These are phyloP conservation scores for Thielaviopsis euricoi DNA, from an alignment of 2,329 filamentous ascomycete genomes.

Conservation along the genomic window DNA sequence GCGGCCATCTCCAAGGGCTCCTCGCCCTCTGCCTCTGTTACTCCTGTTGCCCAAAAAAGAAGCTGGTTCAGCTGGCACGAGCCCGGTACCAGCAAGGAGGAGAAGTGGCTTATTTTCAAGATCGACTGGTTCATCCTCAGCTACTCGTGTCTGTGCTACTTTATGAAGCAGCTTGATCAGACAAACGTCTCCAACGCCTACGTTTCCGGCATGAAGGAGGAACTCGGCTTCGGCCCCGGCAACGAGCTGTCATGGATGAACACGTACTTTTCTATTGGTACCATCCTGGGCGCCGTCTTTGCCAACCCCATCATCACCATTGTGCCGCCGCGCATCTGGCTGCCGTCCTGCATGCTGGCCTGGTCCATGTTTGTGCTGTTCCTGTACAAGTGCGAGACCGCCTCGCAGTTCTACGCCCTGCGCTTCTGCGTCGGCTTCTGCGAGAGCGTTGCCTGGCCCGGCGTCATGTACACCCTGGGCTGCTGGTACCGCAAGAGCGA, in stretches of 20 bases:
- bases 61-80: slow-evolving; percentile 27
- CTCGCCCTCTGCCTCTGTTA: neutral
- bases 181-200: slow-evolving; percentile 23
- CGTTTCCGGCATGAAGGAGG: slow-evolving; percentile 17
- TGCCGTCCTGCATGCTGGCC: slow-evolving; percentile 20
- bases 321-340: slow-evolving; percentile 25
- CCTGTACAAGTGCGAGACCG: slow-evolving; percentile 23
- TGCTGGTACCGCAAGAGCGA: slow-evolving; percentile 44
- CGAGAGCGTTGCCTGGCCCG: slow-evolving; percentile 38
- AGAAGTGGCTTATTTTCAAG: slow-evolving; percentile 31
- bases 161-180: slow-evolving; percentile 30
- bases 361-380: slow-evolving; percentile 27
- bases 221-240: slow-evolving; percentile 12
- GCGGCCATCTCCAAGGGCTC: neutral
- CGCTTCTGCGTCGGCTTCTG: slow-evolving; percentile 38
- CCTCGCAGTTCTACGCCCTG: slow-evolving; percentile 27
- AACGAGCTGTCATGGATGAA: slow-evolving; percentile 22
- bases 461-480: slow-evolving; percentile 35
- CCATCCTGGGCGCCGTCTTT: slow-evolving; percentile 27
- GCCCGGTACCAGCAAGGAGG: slow-evolving; percentile 21
- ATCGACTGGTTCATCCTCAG: slow-evolving; percentile 37
- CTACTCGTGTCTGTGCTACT: slow-evolving; percentile 44
- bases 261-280: slow-evolving; percentile 30
- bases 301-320: slow-evolving; percentile 28
- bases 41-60: neutral